These are phyloP conservation scores for Clitopilus hobsonii DNA, from an alignment of 768 basidiomycete species.

Conservation along the genomic window DNA sequence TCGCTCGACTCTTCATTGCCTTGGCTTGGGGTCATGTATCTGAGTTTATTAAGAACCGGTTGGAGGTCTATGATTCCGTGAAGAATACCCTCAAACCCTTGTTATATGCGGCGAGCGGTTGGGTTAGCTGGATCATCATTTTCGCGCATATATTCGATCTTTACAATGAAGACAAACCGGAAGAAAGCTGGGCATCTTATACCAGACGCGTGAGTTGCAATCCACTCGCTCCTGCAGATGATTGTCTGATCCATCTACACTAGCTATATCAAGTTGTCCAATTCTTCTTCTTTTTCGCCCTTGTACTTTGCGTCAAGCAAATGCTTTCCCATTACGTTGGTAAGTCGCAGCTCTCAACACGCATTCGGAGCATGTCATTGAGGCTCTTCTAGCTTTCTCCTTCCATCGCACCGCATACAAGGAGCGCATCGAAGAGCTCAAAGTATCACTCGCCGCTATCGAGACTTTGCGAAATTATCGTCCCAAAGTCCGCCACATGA, in stretches of 20 bases:
- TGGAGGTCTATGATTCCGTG: conserved; percentile 67
- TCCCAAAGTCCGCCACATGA: conserved; percentile 30
- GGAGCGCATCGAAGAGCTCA: conserved; percentile 62
- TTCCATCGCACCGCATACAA: conserved; percentile 77
- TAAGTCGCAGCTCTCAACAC: conserved; percentile 14
- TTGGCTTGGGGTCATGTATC: conserved; percentile 73
- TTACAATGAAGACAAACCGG: conserved; percentile 34
- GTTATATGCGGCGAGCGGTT: conserved; percentile 66
- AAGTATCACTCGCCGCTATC: conserved; percentile 49
- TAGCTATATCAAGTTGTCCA: conserved; percentile 63
- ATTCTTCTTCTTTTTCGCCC: conserved; percentile 71
- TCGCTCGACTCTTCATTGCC: conserved; percentile 48
- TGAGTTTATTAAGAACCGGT: conserved; percentile 56
- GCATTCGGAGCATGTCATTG: neutral
- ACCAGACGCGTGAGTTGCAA: conserved; percentile 43
- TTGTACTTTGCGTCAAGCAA: conserved; percentile 58
- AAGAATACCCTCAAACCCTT: conserved; percentile 69
- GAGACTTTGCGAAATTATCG: conserved; percentile 66
- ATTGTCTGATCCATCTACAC: too few relatives aligned
- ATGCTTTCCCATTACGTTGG: conserved; percentile 68
- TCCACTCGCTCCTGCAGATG: neutral
- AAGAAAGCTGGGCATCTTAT: conserved; percentile 52
- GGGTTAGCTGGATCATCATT: conserved; percentile 74
- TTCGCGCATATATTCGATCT: conserved; percentile 63
- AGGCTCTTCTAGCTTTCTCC: conserved; percentile 43